Base-by-base conservation (phyloP, 345 rosid genomes). In the Populus davidiana region DNA sequence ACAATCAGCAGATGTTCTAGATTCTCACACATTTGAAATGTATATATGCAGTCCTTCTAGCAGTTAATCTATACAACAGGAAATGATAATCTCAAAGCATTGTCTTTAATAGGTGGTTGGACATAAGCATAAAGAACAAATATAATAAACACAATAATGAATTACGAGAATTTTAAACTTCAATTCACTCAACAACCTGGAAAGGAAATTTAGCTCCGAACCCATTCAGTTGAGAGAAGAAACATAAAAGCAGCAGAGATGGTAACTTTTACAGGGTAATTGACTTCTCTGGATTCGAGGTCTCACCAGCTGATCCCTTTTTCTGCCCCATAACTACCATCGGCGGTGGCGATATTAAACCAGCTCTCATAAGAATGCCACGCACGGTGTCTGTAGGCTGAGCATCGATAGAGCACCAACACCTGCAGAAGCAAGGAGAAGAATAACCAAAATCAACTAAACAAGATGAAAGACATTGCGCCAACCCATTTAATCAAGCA, bases 351-450 rank as follows among this genome's bases (percentile, higher is more conserved):
- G 29, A 18, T 56, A 72, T 10, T 43, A 78, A 50, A 38, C 81
- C 73, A 13, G 76, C 77, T 23, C 59, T 67, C 52, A 78, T 16
- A 13, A 78, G 81, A 67, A 78, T 72, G 16, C 76, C 56, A 10
- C 72, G 63, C 35, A 72, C 81, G 0, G 73, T 35, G n/a, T 72
- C 77, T 38, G 77, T 31, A 50, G 77, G 81, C 54, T 72, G 81
- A 20, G 81, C 72, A 31, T 72, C 81, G 11, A 72, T 72, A 0
- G 72, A 72, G 38, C 72, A 44, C 81, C 77, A 72, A 39, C 72
- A 54, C 76, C 81, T 72, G 67, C 52, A 72, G 43, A 77, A 29
- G 54, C 17, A 21, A 64, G 12, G 1, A 21, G 39, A 65, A 7
- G 25, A 54, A n/a, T 21, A 21, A 54, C 61, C 61, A 31, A 61